Percentiles rank a stretch among this genome's conserved stretches.
Evolutionary conservation across 2,329 filamentous ascomycete genomes (phyloP).

Genomic region (Hypomyces perniciosus): DNA sequence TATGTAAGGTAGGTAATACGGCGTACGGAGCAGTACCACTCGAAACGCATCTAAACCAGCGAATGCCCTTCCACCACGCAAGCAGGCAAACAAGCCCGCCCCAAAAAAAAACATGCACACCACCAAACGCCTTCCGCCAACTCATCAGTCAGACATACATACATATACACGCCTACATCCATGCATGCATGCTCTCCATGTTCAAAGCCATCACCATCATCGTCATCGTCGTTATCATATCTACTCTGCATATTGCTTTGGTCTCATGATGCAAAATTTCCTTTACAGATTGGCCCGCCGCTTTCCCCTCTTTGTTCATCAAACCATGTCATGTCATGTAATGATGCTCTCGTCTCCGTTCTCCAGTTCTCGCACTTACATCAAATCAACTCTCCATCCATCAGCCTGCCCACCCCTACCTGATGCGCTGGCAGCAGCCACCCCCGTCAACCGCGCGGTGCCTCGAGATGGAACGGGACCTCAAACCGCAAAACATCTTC

Average conservation of each 20-base stretch:
- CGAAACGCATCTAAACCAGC: neutral
- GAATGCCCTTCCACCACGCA: slow-evolving; percentile 7
- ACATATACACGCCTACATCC: too few relatives aligned
- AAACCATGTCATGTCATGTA: neutral
- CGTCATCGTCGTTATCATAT: too few relatives aligned
- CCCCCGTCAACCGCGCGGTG: neutral
- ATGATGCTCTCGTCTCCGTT: neutral
- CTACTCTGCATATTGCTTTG: too few relatives aligned
- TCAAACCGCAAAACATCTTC: too few relatives aligned
- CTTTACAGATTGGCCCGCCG: too few relatives aligned
- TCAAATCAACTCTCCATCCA: neutral
- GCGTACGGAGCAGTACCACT: neutral
- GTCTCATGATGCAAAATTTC: too few relatives aligned
- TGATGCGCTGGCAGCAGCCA: slow-evolving; percentile 15
- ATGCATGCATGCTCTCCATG: too few relatives aligned
- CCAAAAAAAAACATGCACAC: neutral
- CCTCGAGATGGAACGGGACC: neutral
- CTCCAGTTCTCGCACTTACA: neutral
- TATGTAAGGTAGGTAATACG: neutral
- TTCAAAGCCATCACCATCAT: too few relatives aligned
- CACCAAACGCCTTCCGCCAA: slow-evolving; percentile 5
- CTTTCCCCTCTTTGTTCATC: neutral
- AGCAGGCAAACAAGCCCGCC: neutral
- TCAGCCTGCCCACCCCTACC: slow-evolving; percentile 12
- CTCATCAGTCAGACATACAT: neutral